Evolutionary conservation across 2,329 filamentous ascomycete genomes (phyloP).

Genomic region (Fusarium floridanum): DNA sequence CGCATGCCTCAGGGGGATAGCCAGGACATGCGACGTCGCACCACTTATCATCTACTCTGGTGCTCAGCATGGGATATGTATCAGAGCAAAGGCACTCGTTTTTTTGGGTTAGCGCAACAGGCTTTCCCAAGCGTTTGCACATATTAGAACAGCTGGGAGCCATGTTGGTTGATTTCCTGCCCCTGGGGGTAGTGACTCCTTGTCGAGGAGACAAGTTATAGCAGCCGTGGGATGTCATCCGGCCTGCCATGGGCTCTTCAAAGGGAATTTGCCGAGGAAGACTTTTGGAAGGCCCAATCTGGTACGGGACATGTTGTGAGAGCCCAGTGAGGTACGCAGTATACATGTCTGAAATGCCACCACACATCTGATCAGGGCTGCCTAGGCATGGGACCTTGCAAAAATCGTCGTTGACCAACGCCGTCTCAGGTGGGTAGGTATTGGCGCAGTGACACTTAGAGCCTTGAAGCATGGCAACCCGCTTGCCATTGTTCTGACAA

Average conservation of each 20-base stretch:
- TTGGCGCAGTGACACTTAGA: conserved; percentile 8
- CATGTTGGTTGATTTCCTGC: not conserved
- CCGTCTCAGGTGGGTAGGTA: not conserved
- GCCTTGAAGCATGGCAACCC: not conserved
- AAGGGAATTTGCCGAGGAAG: not conserved
- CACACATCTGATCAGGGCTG: not conserved
- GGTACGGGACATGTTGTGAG: no score
- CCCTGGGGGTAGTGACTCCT: no score
- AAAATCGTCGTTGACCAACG: rapidly evolving
- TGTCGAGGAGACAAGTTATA: not conserved
- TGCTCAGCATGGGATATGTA: not conserved
- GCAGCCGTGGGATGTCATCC: conserved; percentile 11
- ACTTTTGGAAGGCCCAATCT: not conserved
- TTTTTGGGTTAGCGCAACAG: not conserved
- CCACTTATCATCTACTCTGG: not conserved
- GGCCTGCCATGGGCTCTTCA: not conserved
- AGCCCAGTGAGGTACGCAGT: not conserved
- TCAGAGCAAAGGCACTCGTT: conserved; percentile 7
- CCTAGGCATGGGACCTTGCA: not conserved
- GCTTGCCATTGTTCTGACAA: not conserved
- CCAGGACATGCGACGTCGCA: not conserved
- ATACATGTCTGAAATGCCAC: not conserved
- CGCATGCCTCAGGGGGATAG: not conserved
- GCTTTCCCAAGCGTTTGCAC: not conserved
- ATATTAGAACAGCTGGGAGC: not conserved